Conservation (phyloP, 176 grass and related monocot genomes). For the Poa annua region DNA sequence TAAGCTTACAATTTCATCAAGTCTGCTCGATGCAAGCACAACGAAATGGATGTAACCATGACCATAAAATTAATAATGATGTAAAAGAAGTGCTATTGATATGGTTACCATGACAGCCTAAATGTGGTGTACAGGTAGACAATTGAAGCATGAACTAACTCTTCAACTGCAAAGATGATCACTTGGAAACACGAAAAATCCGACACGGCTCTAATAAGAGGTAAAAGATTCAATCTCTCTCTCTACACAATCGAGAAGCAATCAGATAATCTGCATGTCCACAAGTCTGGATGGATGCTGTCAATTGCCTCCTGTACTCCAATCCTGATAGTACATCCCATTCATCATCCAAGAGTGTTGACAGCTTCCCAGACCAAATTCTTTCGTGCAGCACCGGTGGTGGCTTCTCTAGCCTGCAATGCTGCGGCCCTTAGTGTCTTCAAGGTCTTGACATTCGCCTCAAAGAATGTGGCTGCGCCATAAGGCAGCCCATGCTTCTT, state of each 20-base stretch:
- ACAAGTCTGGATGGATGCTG: constrained; percentile 22
- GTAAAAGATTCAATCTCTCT: constrained; percentile 39
- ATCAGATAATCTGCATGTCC: constrained; percentile 3
- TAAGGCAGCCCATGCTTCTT: constrained; percentile 86
- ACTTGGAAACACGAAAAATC: constrained; percentile 57
- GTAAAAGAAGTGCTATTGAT: constrained; percentile 33
- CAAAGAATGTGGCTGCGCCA: constrained; percentile 67
- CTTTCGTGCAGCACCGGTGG: constrained; percentile 24
- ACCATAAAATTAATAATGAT: constrained; percentile 33
- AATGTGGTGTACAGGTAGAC: constrained; percentile 25
- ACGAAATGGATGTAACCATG: constrained; percentile 24
- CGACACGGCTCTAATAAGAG: background rate
- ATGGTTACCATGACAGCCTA: constrained; percentile 41
- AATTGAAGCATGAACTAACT: constrained; percentile 42
- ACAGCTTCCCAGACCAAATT: constrained; percentile 94
- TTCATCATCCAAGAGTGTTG: constrained; percentile 81
- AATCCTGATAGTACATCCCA: background rate
- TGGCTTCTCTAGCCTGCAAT: constrained; percentile 66
- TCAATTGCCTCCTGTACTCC: background rate
- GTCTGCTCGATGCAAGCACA: constrained; percentile 31
- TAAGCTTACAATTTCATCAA: constrained; percentile 34
- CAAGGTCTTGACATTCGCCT: constrained; percentile 66
- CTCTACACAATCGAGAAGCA: constrained; percentile 50
- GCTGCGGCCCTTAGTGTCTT: constrained; percentile 75
- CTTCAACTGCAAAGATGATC: constrained; percentile 39